phyloP scores from a whole-genome alignment of 2,329 filamentous ascomycete genomes.

The Fusarium siculi region DNA sequence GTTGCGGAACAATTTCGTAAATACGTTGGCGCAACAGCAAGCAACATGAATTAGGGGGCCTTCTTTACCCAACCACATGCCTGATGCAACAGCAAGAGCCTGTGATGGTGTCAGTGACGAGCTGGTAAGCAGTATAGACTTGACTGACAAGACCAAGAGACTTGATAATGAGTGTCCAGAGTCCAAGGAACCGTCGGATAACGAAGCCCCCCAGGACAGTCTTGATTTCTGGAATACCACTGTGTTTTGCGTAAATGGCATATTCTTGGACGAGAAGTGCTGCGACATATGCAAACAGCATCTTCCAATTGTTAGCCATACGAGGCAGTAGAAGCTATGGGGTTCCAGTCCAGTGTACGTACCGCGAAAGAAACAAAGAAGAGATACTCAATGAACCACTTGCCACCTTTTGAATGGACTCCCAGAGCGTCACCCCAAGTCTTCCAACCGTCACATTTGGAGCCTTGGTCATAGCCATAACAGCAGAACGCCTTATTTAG shows the following conservation, averaged over 20 bases:
- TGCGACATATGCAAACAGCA: constrained; percentile 80
- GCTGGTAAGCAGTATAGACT: not conserved
- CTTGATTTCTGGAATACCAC: constrained; percentile 98
- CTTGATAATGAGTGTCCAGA: constrained; percentile 90
- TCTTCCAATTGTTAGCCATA: constrained; percentile 56
- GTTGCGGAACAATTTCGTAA: constrained; percentile 85
- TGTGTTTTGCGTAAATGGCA: constrained; percentile 89
- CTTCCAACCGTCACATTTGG: constrained; percentile 87
- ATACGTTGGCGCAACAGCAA: constrained; percentile 93
- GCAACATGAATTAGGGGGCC: constrained; percentile 95
- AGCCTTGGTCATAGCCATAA: constrained; percentile 85
- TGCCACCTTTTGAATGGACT: constrained; percentile 71
- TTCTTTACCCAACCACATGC: constrained; percentile 97
- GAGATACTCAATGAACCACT: constrained; percentile 86
- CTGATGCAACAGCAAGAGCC: constrained; percentile 91
- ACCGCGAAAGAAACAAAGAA: constrained; percentile 90
- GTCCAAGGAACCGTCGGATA: constrained; percentile 85
- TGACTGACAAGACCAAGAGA: constrained; percentile 81
- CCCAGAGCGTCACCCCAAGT: constrained; percentile 83
- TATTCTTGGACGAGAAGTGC: constrained; percentile 85
- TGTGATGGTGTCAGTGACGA: constrained; percentile 52
- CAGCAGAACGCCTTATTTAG: constrained; percentile 93
- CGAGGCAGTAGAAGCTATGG: no score
- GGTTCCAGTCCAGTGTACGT: constrained; percentile 43
- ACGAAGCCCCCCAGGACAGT: constrained; percentile 94